These are phyloP conservation scores for Entomortierella parvispora DNA, from an alignment of 192 early-diverging fungal genomes.

Conservation along the genomic window DNA sequence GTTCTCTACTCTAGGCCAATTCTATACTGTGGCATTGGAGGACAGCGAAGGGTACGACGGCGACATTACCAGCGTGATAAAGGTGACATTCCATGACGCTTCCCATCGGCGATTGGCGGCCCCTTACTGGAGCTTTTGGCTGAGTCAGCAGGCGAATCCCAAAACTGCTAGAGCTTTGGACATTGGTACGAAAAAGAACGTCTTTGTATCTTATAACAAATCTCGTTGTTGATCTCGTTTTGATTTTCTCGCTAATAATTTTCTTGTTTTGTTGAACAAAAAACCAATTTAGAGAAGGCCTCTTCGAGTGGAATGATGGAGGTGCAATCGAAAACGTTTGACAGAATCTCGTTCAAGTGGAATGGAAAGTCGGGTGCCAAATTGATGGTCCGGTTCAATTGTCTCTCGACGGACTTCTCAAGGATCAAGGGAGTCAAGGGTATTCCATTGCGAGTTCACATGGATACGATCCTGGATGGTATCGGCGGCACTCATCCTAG, in stretches of 20 bases:
- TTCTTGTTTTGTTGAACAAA: not conserved
- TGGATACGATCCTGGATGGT: constrained; percentile 47
- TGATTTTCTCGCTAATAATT: not conserved
- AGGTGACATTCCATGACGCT: constrained; percentile 78
- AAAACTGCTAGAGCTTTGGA: constrained; percentile 73
- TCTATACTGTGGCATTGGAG: constrained; percentile 65
- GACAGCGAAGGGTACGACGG: constrained; percentile 62
- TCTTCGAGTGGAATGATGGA: constrained; percentile 64
- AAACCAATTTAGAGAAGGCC: constrained; percentile 54
- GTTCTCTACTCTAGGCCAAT: constrained; percentile 55
- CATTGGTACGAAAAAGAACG: constrained; percentile 55
- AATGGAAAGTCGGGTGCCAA: constrained; percentile 71
- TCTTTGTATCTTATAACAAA: not conserved
- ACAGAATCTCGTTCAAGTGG: constrained; percentile 79
- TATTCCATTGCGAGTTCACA: constrained; percentile 71
- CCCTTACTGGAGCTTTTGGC: constrained; percentile 82
- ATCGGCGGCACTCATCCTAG: not conserved
- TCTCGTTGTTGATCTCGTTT: too few relatives aligned
- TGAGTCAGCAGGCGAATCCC: constrained; percentile 71
- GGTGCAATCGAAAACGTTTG: constrained; percentile 70
- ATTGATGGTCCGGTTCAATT: constrained; percentile 77
- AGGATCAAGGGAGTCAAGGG: constrained; percentile 86
- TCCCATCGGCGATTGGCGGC: constrained; percentile 72
- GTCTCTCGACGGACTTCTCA: constrained; percentile 84
- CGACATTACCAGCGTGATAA: constrained; percentile 66